Base-by-base conservation (phyloP, 495 filamentous ascomycete genomes). In the Aspergillus indologenus region DNA sequence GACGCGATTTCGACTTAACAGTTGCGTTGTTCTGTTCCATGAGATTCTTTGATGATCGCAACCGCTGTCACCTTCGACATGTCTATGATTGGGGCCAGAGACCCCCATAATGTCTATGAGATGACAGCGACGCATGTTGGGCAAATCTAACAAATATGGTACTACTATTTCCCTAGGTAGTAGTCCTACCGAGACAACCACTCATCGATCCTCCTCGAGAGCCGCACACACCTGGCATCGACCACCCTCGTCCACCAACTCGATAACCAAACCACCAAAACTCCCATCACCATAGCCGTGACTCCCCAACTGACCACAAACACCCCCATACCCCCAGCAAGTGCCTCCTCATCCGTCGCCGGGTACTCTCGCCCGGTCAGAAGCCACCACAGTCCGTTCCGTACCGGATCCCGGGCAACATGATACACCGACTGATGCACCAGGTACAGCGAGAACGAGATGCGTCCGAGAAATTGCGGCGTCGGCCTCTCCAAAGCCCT, bases 351-450 rank as follows among this genome's bases (percentile, higher is more conserved):
- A 21, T 15, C 23, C 20, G 45, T 15, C 7, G 20, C 19, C 45
- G 45, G 45, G 23, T 48, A 48, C 20, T 48, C 7, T 6, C 9
- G 23, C 45, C 45, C 45, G 8, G 45, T 23, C 18, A 48, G 1
- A 11, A 48, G 23, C 45, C 45, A 48, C 45, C 45, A 48, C 12
- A 48, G 11, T 0, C 20, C 12, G 23, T 48, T 48, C 20, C 45
- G 20, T 4, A 48, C 19, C 2, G 45, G 45, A 48, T 48, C 45
- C 45, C 45, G 1, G 8, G 45, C 45, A 11, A 48, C 45, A 48
- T 48, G 45, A 48, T 48, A 48, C 20, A 48, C 45, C 18, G 45
- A 48, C 45, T 48, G 45, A 48, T 48, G 45, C 45, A 48, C 45
- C 18, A 48, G 45, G 23, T 48, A 48, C 45, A 48, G 23, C 45